Base-by-base conservation (phyloP, 768 basidiomycete genomes). In the Solioccasus polychromus region DNA sequence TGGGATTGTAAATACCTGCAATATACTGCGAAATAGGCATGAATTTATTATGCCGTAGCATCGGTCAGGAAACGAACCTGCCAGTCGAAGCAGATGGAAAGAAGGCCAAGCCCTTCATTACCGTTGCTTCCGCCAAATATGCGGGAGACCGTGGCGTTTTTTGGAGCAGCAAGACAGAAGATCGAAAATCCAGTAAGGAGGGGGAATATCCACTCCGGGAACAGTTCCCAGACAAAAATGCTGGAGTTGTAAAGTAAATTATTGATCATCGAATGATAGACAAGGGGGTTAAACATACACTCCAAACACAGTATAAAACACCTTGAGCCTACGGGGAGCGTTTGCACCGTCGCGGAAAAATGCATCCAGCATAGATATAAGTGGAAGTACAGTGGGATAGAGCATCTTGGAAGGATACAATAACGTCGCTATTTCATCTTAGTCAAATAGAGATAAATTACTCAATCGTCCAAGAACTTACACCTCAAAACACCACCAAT, bases 61-160 rank as follows among this genome's bases (percentile, higher is more conserved):
- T 5, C 14, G 8, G 14, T 28, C 34, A 44, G 73, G 58, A 31
- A 28, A 39, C 71, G 1, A 45, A 65, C 63, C 65, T 80, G 78
- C 81, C 82, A 84, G 54, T 85, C 82, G 12, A 84, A 64, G 50
- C 71, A 80, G 31, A 83, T 58, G 2, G 81, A 72, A 35, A 84
- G 74, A 41, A 77, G 62, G 10, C 80, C 82, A 32, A 83, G 71
- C 7, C 82, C 81, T 60, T 83, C 80, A 44, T 84, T 82, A 44
- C 73, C 81, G 25, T 77, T 74, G 30, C 73, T 78, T 31, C 82
- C 82, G 41, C 82, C 82, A 53, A 83, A 82, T 24, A 82, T 65
- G 22, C 75, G 70, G 0, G 79, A 75, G 47, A 82, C 68, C 61
- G 71, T 69, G 0, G 76, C 53, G 41, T 69, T 77, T 15, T 80